phyloP scores from a whole-genome alignment of 2,329 filamentous ascomycete species.

The Nemania sp. region DNA sequence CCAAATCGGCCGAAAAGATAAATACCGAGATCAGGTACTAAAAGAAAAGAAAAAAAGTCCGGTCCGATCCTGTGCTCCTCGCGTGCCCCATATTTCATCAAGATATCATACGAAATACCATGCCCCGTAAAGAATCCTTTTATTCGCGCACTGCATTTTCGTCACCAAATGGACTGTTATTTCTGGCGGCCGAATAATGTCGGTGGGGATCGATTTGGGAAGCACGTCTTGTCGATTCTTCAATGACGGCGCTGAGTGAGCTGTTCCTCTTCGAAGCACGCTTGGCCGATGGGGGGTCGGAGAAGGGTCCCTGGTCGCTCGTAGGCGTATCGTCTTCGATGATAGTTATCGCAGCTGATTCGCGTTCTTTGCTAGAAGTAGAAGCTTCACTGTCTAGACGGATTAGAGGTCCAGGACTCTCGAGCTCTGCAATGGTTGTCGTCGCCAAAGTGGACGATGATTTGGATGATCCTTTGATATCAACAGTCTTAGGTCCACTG shows the following conservation, averaged over 20 bases:
- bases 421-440: slow-evolving; percentile 42
- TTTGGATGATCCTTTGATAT: slow-evolving; percentile 46
- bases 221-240: slow-evolving; percentile 61
- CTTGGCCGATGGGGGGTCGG: slow-evolving; percentile 61
- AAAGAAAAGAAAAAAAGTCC: slow-evolving; percentile 20
- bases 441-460: slow-evolving; percentile 38
- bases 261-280: slow-evolving; percentile 55
- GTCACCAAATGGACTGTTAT: slow-evolving; percentile 51
- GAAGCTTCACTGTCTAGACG: slow-evolving; percentile 24
- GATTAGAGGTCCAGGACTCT: slow-evolving; percentile 39
- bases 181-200: slow-evolving; percentile 42
- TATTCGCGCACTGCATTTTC: slow-evolving; percentile 51
- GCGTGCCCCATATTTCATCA: slow-evolving; percentile 42
- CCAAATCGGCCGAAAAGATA: slow-evolving; percentile 26
- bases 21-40: slow-evolving; percentile 27
- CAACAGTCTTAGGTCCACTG: slow-evolving; percentile 57
- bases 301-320: slow-evolving; percentile 69
- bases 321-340: slow-evolving; percentile 64
- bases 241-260: slow-evolving; percentile 67
- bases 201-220: slow-evolving; percentile 52
- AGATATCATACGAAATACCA: slow-evolving; percentile 35
- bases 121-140: slow-evolving; percentile 6
- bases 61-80: slow-evolving; percentile 36
- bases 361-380: slow-evolving; percentile 41
- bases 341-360: slow-evolving; percentile 61